Evolutionary conservation across 192 early-diverging fungal species (phyloP).

Genomic region (Allomyces macrogynus): DNA sequence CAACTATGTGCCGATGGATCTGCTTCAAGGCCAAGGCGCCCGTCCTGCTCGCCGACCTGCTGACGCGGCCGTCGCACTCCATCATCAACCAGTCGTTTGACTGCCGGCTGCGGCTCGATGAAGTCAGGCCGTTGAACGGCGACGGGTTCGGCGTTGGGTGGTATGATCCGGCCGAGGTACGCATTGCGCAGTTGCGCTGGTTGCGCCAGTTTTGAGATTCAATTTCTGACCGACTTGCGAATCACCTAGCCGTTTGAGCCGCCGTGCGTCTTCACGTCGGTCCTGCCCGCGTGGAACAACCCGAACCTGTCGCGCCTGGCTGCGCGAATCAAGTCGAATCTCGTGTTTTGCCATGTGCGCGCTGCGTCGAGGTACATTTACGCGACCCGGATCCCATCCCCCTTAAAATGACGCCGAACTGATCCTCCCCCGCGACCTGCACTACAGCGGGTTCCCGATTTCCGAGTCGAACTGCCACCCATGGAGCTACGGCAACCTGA

Average conservation of each 20-base stretch:
- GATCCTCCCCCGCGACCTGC: no score
- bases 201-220: no score
- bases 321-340: slow-evolving; percentile 46
- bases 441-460: slow-evolving; percentile 10
- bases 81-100: slow-evolving; percentile 67
- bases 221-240: no score
- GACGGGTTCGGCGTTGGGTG: slow-evolving; percentile 63
- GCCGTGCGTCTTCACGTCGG: slow-evolving; percentile 61
- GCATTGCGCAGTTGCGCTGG: neutral
- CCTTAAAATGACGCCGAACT: no score
- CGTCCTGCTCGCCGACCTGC: slow-evolving; percentile 48
- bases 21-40: slow-evolving; percentile 59
- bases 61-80: slow-evolving; percentile 53
- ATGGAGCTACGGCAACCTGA: slow-evolving; percentile 45
- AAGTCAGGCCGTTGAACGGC: slow-evolving; percentile 41
- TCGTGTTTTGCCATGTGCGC: slow-evolving; percentile 63
- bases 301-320: slow-evolving; percentile 49
- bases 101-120: slow-evolving; percentile 44
- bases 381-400: no score
- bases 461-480: slow-evolving; percentile 57
- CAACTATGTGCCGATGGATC: slow-evolving; percentile 45
- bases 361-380: slow-evolving; percentile 26
- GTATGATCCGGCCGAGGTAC: slow-evolving; percentile 4
- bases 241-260: slow-evolving; percentile 6
- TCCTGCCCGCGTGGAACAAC: slow-evolving; percentile 66